These are phyloP conservation scores for Ogataea polymorpha DNA, from an alignment of 805 yeast genomes.

Conservation along the genomic window DNA sequence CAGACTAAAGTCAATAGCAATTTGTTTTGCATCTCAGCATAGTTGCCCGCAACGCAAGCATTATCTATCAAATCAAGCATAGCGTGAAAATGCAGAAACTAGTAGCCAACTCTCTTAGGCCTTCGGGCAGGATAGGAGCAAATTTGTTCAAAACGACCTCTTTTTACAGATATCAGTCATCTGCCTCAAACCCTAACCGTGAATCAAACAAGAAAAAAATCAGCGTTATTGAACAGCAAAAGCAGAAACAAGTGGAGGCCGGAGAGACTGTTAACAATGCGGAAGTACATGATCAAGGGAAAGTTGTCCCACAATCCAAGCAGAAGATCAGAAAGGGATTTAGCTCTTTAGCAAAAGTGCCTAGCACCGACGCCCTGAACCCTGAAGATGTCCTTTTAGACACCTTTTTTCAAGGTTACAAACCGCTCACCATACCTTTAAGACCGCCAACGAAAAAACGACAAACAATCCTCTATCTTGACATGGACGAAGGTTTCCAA, in stretches of 20 bases:
- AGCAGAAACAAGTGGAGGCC: slow-evolving; percentile 16
- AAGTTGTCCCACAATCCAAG: slow-evolving; percentile 8
- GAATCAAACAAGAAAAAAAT: slow-evolving; percentile 16
- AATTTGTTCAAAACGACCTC: neutral
- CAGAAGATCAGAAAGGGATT: slow-evolving; percentile 30
- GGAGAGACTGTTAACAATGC: slow-evolving; percentile 6
- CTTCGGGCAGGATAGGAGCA: neutral
- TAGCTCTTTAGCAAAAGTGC: slow-evolving; percentile 34
- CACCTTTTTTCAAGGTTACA: slow-evolving; percentile 35
- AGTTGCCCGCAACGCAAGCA: too few relatives aligned
- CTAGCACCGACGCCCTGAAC: slow-evolving; percentile 31
- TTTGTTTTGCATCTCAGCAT: neutral
- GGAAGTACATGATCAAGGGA: neutral
- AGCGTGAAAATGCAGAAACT: neutral
- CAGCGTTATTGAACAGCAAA: slow-evolving; percentile 8
- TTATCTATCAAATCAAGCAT: too few relatives aligned
- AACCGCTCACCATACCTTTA: slow-evolving; percentile 34
- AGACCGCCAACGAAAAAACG: slow-evolving; percentile 28
- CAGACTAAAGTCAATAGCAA: neutral
- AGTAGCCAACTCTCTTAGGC: neutral
- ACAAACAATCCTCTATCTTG: slow-evolving; percentile 31
- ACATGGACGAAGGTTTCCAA: slow-evolving; percentile 32
- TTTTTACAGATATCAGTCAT: slow-evolving; percentile 21
- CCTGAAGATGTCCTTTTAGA: slow-evolving; percentile 35
- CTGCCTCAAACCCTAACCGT: slow-evolving; percentile 18